These are phyloP conservation scores for Penicillium bovifimosum DNA, from an alignment of 495 filamentous ascomycete genomes.

Conservation along the genomic window DNA sequence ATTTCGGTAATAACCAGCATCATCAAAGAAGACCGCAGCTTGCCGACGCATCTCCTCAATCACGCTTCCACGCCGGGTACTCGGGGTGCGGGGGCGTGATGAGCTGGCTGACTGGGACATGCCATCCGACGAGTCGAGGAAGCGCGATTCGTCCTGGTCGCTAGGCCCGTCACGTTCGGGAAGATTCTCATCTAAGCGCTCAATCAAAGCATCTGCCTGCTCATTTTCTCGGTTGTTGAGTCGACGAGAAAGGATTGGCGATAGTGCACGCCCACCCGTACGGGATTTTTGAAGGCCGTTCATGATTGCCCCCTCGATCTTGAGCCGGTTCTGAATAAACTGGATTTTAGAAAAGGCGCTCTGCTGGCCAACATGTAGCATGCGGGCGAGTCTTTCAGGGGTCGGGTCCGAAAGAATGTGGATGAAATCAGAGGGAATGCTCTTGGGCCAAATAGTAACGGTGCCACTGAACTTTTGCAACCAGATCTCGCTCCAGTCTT, in stretches of 20 bases:
- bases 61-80: constrained; percentile 38
- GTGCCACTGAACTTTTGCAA: constrained; percentile 91
- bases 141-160: constrained; percentile 22
- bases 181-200: constrained; percentile 28
- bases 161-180: constrained; percentile 25
- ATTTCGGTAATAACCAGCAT: constrained; percentile 43
- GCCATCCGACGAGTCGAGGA: constrained; percentile 21
- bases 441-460: constrained; percentile 91
- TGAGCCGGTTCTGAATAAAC: constrained; percentile 81
- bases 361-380: constrained; percentile 84
- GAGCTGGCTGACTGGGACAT: constrained; percentile 24
- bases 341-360: constrained; percentile 83
- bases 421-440: constrained; percentile 67
- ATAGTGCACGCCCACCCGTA: constrained; percentile 21
- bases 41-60: constrained; percentile 57
- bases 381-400: constrained; percentile 65
- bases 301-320: constrained; percentile 75
- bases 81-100: constrained; percentile 24
- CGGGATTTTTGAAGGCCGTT: constrained; percentile 55
- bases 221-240: constrained; percentile 16
- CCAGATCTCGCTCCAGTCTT: constrained; percentile 96
- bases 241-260: constrained; percentile 27
- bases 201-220: constrained; percentile 18
- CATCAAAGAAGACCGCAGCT: constrained; percentile 58
- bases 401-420: constrained; percentile 82